Percentiles rank a stretch among this genome's conserved stretches.
These are phyloP conservation scores for Funneliformis caledonium DNA, from an alignment of 371 early-diverging fungal genomes.

Conservation along the genomic window DNA sequence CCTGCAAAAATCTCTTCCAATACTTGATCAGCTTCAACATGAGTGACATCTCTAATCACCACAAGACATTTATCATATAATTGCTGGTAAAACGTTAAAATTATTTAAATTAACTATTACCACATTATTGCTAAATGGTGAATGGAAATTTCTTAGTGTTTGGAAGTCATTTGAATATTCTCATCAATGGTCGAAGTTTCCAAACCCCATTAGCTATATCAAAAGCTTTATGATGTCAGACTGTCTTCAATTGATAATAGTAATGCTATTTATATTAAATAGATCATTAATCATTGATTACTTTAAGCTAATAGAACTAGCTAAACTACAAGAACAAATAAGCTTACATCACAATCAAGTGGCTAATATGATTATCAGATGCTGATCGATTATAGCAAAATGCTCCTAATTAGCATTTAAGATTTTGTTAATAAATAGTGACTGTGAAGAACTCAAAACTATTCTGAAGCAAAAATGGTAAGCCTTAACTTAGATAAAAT, in stretches of 20 bases:
- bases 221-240: neutral
- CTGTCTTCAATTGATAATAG: neutral
- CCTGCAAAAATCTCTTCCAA: neutral
- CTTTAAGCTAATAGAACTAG: neutral
- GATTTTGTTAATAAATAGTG: neutral
- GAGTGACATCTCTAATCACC: neutral
- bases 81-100: neutral
- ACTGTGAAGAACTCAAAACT: neutral
- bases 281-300: neutral
- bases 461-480: neutral
- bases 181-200: neutral
- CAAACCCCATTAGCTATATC: neutral
- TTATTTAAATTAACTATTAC: neutral
- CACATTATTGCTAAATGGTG: neutral
- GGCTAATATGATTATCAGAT: neutral
- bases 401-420: neutral
- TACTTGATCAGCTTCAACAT: neutral
- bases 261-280: constrained; percentile 2
- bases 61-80: neutral
- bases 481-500: neutral
- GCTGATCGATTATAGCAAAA: neutral
- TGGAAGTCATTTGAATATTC: neutral
- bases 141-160: neutral
- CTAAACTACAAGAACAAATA: neutral
- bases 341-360: neutral